phyloP scores from a whole-genome alignment of 2,329 filamentous ascomycete species.

The Penicillium sp. region DNA sequence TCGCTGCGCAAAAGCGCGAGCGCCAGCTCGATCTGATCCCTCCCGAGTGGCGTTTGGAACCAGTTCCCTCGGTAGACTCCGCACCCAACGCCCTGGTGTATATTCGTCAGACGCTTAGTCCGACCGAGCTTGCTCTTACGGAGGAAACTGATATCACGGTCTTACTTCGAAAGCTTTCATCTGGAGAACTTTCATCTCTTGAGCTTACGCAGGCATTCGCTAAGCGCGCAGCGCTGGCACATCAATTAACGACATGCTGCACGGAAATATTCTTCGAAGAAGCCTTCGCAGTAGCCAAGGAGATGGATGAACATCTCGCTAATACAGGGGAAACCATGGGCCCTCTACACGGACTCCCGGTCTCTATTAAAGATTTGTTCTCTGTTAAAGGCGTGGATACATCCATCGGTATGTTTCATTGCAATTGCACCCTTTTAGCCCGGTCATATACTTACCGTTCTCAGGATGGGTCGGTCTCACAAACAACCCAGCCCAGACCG shows the following conservation, averaged over 20 bases:
- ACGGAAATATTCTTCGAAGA: conserved; percentile 54
- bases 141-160: conserved; percentile 25
- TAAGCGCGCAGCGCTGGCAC: conserved; percentile 33
- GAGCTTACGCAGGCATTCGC: conserved; percentile 39
- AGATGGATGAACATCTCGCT: conserved; percentile 46
- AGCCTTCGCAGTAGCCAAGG: conserved; percentile 47
- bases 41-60: conserved; percentile 24
- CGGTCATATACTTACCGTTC: neutral
- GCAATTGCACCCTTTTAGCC: no score
- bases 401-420: conserved; percentile 18
- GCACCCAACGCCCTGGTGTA: conserved; percentile 20
- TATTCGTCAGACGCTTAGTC: conserved; percentile 15
- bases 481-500: conserved; percentile 17
- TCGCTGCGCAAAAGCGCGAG: conserved; percentile 24
- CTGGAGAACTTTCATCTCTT: conserved; percentile 20
- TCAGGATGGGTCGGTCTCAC: conserved; percentile 26
- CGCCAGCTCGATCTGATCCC: conserved; percentile 23
- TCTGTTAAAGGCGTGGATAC: conserved; percentile 24
- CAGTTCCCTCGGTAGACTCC: conserved; percentile 21
- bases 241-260: conserved; percentile 43
- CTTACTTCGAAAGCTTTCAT: conserved; percentile 22
- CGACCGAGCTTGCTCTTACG: conserved; percentile 22
- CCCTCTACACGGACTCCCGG: conserved; percentile 61
- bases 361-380: conserved; percentile 47
- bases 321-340: conserved; percentile 48